Conservation (phyloP, 78 protist genomes). For the Emiliania huxleyi region DNA sequence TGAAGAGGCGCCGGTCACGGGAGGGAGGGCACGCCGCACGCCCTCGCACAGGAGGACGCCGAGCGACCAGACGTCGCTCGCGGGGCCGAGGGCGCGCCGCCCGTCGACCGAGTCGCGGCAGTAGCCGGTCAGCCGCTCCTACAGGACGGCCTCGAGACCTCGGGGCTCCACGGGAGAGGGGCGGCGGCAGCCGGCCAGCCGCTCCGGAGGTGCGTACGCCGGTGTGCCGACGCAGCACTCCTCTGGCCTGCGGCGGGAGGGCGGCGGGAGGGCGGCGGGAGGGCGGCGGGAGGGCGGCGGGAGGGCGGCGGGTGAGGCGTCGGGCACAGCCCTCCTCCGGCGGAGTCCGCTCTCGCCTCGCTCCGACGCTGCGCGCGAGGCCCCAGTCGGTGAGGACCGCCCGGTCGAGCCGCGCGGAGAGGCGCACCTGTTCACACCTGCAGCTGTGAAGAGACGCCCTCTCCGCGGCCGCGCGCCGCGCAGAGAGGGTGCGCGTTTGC, state of each 20-base stretch:
- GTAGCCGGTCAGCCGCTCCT: conserved; percentile 21
- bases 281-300: not conserved
- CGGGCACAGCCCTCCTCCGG: not conserved
- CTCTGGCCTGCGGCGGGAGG: not conserved
- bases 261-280: not conserved
- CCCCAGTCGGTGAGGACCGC: conserved; percentile 23
- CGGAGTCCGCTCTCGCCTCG: not conserved
- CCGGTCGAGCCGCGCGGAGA: not conserved
- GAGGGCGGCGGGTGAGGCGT: not conserved
- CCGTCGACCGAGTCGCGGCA: not conserved
- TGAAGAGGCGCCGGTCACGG: not conserved
- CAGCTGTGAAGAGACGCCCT: too few relatives aligned
- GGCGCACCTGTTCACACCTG: too few relatives aligned
- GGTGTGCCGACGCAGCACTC: not conserved
- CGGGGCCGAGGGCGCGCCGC: not conserved
- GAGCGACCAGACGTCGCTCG: conserved; percentile 6
- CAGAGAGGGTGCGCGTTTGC: too few relatives aligned
- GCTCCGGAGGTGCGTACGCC: not conserved
- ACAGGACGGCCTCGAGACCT: not conserved
- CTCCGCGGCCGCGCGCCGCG: too few relatives aligned
- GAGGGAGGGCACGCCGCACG: not conserved
- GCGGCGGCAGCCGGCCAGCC: not conserved
- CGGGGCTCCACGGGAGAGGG: not conserved
- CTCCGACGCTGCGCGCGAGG: not conserved
- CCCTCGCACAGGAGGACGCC: not conserved